A percentile compares a stretch with the other conserved stretches of the same genome.
phyloP scores from a whole-genome alignment of 2,329 filamentous ascomycete species.

The Zymoseptoria pseudotritici region DNA sequence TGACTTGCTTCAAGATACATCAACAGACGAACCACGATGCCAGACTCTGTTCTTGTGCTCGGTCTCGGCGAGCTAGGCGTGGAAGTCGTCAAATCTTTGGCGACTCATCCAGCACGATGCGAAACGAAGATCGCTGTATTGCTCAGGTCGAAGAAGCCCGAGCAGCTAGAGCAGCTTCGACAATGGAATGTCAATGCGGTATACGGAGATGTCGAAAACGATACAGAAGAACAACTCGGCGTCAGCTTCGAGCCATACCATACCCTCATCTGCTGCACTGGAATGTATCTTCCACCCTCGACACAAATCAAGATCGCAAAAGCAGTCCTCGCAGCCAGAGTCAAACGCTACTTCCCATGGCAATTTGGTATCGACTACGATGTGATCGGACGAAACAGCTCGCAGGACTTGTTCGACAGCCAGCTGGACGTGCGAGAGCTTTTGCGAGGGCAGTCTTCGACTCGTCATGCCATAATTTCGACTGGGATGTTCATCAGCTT shows the following conservation, averaged over 20 bases:
- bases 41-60: conserved; percentile 47
- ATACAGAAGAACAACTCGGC: conserved; percentile 24
- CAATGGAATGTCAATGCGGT: conserved; percentile 34
- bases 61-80: conserved; percentile 61
- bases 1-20: not conserved
- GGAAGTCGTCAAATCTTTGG: conserved; percentile 47
- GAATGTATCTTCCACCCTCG: conserved; percentile 50
- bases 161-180: conserved; percentile 13
- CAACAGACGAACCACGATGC: not conserved
- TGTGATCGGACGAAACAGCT: conserved; percentile 49
- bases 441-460: conserved; percentile 41
- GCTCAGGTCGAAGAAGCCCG: conserved; percentile 43
- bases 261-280: conserved; percentile 53
- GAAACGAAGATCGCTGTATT: conserved; percentile 45
- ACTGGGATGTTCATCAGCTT: conserved; percentile 66
- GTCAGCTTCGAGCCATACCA: conserved; percentile 39
- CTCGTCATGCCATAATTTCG: conserved; percentile 56
- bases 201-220: conserved; percentile 37
- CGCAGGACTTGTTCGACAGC: conserved; percentile 62
- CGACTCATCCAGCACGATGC: conserved; percentile 38
- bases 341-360: conserved; percentile 58
- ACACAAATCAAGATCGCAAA: conserved; percentile 52
- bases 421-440: conserved; percentile 52
- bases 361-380: conserved; percentile 71
- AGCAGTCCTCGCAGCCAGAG: conserved; percentile 47